These are phyloP conservation scores for Pichia eremophila DNA, from an alignment of 805 yeast species.

Conservation along the genomic window DNA sequence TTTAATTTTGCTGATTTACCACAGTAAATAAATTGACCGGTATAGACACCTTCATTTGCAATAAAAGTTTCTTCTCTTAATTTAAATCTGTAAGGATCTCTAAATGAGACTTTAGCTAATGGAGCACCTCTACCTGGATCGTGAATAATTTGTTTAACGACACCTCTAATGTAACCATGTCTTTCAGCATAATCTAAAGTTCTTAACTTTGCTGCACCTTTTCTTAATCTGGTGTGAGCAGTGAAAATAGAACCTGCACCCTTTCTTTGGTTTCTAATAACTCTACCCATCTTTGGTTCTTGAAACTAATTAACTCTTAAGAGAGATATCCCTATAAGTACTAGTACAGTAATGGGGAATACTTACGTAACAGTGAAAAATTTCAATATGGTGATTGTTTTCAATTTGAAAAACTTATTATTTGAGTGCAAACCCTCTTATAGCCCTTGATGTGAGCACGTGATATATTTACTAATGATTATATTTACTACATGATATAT, in stretches of 20 bases:
- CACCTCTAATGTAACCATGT: slow-evolving; percentile 99
- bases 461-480: too few relatives aligned
- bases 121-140: slow-evolving; percentile 99
- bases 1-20: slow-evolving; percentile 97
- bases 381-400: too few relatives aligned
- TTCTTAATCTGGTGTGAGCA: slow-evolving; percentile 99
- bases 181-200: slow-evolving; percentile 98
- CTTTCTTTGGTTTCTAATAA: slow-evolving; percentile 99
- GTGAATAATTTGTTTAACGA: slow-evolving; percentile 96
- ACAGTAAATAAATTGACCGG: slow-evolving; percentile 98
- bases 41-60: slow-evolving; percentile 99
- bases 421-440: too few relatives aligned
- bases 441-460: too few relatives aligned
- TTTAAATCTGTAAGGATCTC: slow-evolving; percentile 99
- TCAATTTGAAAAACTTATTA: too few relatives aligned
- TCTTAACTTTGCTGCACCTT: slow-evolving; percentile 99
- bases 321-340: too few relatives aligned
- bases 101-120: slow-evolving; percentile 96
- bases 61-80: slow-evolving; percentile 97
- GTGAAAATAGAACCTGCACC: slow-evolving; percentile 99
- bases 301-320: too few relatives aligned
- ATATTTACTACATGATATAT: too few relatives aligned
- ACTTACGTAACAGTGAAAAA: too few relatives aligned
- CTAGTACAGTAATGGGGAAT: too few relatives aligned
- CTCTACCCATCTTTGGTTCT: slow-evolving; percentile 58